A percentile compares a stretch with the other conserved stretches of the same genome.
Evolutionary conservation across 768 basidiomycete species (phyloP).

Genomic region (Boletus subparvulus): DNA sequence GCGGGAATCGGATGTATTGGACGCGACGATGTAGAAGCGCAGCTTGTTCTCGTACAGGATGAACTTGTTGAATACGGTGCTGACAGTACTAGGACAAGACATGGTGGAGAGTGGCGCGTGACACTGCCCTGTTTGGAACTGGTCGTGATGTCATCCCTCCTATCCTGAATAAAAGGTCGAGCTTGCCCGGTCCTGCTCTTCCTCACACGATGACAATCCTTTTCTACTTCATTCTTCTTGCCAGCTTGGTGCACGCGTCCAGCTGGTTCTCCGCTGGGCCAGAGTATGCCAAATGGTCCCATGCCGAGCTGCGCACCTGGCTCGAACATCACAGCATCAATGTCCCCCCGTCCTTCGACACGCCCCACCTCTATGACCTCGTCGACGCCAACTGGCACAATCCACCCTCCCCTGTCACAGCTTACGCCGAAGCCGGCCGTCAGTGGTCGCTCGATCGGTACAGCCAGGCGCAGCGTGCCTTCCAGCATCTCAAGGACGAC

Average conservation of each 20-base stretch:
- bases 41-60: conserved; percentile 90
- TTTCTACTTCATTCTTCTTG: conserved; percentile 30
- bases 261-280: conserved; percentile 47
- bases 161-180: conserved; percentile 11
- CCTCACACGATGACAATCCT: conserved; percentile 13
- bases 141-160: conserved; percentile 28
- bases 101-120: background rate
- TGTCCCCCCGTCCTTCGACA: conserved; percentile 46
- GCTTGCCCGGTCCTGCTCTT: background rate
- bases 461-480: conserved; percentile 58
- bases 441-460: conserved; percentile 67
- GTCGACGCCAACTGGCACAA: conserved; percentile 63
- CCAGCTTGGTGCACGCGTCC: conserved; percentile 44
- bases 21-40: conserved; percentile 90
- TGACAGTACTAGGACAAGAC: background rate
- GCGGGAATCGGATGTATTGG: conserved; percentile 81
- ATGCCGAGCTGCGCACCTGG: conserved; percentile 63
- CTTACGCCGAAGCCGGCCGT: conserved; percentile 31
- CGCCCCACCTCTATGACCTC: conserved; percentile 41
- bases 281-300: conserved; percentile 57
- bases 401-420: conserved; percentile 30
- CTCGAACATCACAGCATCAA: conserved; percentile 64
- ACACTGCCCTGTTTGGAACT: conserved; percentile 5
- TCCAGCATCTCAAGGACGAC: conserved; percentile 55
- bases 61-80: conserved; percentile 65